phyloP scores from a whole-genome alignment of 441 rosid species.

The Mallotus repandus region DNA sequence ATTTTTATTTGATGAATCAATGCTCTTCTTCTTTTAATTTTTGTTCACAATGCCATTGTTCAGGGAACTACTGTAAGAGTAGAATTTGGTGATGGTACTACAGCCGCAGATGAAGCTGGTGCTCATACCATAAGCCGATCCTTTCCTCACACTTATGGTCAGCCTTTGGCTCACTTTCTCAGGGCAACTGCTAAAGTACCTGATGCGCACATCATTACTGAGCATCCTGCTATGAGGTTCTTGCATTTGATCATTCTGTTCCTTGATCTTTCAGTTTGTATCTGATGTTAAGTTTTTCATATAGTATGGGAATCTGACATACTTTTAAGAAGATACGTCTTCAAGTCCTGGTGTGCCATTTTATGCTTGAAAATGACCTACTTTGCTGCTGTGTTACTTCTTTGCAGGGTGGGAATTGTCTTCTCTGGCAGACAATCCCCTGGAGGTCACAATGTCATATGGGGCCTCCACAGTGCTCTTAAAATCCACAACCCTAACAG shows the following conservation, averaged over 20 bases:
- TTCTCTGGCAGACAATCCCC: constrained; percentile 98
- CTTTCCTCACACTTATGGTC: constrained; percentile 87
- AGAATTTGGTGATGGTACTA: constrained; percentile 86
- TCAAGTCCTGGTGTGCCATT: not conserved
- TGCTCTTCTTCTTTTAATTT: too few species aligned
- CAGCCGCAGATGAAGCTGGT: constrained; percentile 65
- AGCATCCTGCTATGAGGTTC: constrained; percentile 92
- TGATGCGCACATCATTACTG: constrained; percentile 87
- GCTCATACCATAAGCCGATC: constrained; percentile 63
- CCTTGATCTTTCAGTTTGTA: not conserved
- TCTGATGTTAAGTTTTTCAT: not conserved
- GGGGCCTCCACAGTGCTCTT: constrained; percentile 89
- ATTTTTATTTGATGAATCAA: too few species aligned
- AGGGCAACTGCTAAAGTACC: constrained; percentile 76
- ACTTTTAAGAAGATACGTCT: not conserved
- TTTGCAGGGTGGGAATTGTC: constrained; percentile 81
- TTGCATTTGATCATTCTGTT: not conserved
- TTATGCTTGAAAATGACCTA: not conserved
- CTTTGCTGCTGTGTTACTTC: not conserved
- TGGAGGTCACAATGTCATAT: constrained; percentile 94
- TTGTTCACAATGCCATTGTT: constrained; percentile 3
- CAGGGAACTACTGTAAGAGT: constrained; percentile 98
- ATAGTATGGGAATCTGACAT: not conserved
- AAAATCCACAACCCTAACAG: constrained; percentile 72
- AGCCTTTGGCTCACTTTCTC: constrained; percentile 94